These are phyloP conservation scores for Colletotrichum sp. DNA, from an alignment of 2,329 filamentous ascomycete genomes.

Conservation along the genomic window DNA sequence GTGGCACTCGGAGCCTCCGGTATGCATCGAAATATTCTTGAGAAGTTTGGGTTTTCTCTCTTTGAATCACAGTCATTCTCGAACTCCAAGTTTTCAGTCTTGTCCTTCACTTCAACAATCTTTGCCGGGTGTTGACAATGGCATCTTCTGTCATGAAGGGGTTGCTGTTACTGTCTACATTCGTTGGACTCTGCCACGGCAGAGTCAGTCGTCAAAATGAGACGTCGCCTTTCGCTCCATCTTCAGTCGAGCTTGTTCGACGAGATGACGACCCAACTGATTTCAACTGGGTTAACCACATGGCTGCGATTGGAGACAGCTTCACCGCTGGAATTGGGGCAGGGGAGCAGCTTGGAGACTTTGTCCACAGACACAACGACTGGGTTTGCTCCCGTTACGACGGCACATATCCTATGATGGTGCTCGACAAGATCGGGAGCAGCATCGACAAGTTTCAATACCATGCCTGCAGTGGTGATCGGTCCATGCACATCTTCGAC, in stretches of 20 bases:
- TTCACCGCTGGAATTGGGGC: not conserved
- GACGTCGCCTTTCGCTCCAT: not conserved
- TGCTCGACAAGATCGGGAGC: not conserved
- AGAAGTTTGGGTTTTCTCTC: not conserved
- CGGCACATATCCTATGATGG: not conserved
- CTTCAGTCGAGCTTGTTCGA: not conserved
- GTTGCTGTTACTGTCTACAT: not conserved
- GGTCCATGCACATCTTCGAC: not conserved
- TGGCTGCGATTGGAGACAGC: not conserved
- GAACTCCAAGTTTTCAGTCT: not conserved
- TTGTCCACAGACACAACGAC: not conserved
- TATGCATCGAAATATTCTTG: not conserved
- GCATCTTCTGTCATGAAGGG: not conserved
- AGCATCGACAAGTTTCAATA: not conserved
- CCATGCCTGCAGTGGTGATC: not conserved
- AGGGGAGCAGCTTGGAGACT: not conserved
- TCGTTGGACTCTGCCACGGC: not conserved
- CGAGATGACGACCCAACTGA: not conserved
- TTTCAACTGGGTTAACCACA: not conserved
- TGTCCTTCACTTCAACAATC: not conserved
- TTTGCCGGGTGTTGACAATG: not conserved
- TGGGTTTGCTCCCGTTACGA: not conserved
- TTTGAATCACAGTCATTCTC: not conserved
- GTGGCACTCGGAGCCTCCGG: not conserved
- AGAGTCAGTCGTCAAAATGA: not conserved